Conservation (phyloP, 257 asterid genomes). For the Solanum pennellii region DNA sequence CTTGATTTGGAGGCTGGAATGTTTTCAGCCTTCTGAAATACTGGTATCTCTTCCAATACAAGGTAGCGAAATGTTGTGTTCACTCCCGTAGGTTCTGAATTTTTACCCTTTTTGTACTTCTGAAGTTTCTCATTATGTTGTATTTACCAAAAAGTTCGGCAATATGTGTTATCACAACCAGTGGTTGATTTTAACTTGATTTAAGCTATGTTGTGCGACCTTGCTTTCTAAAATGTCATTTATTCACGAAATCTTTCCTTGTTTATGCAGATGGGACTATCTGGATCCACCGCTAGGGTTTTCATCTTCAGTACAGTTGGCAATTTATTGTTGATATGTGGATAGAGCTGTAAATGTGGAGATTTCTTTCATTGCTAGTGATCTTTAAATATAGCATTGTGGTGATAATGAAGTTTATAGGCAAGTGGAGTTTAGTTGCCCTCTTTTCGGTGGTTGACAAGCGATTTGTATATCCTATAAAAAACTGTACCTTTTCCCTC, state of each 20-base stretch:
- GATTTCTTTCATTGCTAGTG: not conserved
- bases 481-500: not conserved
- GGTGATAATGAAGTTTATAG: not conserved
- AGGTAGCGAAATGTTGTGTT: not conserved
- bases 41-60: not conserved
- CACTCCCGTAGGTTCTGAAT: not conserved
- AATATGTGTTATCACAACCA: not conserved
- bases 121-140: not conserved
- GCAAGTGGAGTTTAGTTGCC: not conserved
- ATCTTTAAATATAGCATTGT: not conserved
- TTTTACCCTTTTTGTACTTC: not conserved
- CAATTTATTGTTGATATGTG: conserved; percentile 1
- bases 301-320: not conserved
- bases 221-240: not conserved
- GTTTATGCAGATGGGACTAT: not conserved
- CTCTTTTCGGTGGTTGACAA: not conserved
- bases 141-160: not conserved
- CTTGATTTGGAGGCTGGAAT: not conserved
- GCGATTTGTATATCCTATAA: not conserved
- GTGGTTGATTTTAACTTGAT: not conserved
- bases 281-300: not conserved
- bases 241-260: not conserved
- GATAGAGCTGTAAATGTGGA: conserved; percentile 16
- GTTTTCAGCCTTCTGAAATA: not conserved
- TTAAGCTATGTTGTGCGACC: not conserved